Base-by-base conservation (phyloP, 768 basidiomycete species). In the Lactifluus echinatus region DNA sequence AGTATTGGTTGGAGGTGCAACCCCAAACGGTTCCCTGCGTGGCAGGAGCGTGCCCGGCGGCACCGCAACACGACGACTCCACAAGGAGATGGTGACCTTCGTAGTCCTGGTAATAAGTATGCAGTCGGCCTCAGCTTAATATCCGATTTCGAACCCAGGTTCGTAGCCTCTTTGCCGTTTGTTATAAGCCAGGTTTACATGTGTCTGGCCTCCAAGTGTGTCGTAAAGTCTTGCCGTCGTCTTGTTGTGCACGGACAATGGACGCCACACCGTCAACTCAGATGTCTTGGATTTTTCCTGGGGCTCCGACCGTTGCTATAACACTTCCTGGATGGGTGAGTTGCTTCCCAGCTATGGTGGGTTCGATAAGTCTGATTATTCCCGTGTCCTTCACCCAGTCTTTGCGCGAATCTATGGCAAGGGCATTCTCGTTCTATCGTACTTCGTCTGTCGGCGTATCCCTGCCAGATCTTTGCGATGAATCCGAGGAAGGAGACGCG, bases 251-350 rank as follows among this genome's bases (percentile, higher is more conserved):
- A 50, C 39, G 24, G 59, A 58, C n/a, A n/a, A 62, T 52, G 63
- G 52, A 48, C n/a, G 46, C 48, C 5, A 28, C 40, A 14, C 23
- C 31, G 14, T 26, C 49, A 15, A 53, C 43, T 28, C 42, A 39
- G 39, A 43, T 29, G 36, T 56, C 44, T 49, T 58, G 56, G 49
- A 42, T 43, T 53, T 49, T 62, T 50, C 55, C 56, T 55, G 56
- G 60, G 21, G 42, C 36, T 37, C 53, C 55, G 8, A 49, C 28
- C 44, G 34, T 60, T 19, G 34, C 28, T 46, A 28, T 53, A 24
- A 36, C 49, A 29, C 46, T 56, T 44, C 59, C 54, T 23, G 50
- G 59, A 45, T 61, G 59, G 53, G 52, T 60, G 40, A 55, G 59
- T 28, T 10, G 21, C 42, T 31, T 19, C 39, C 33, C 29, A 28